Evolutionary conservation across 345 rosid genomes (phyloP), one percentile per base, ranked within the genome.

Genomic region (Pistacia integerrima): DNA sequence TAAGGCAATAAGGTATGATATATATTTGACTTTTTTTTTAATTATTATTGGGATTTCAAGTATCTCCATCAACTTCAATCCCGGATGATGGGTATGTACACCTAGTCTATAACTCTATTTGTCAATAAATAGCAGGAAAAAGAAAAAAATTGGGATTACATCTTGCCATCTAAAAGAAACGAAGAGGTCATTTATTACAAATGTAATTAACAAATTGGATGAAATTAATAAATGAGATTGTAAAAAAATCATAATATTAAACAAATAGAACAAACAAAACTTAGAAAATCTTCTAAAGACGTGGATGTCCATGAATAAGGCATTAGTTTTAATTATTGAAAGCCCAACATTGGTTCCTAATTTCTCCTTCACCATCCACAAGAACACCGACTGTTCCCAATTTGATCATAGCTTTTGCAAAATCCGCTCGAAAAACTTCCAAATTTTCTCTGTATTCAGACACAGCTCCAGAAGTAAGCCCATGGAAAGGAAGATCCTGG

Each of bases 341-440:
- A 46, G 28, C 88, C 73, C 91, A 81, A 67, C 97, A 94, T 25
- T 89, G 87, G n/a, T 73, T 78, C 71, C 97, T 85, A 63, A 91
- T 72, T 72, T 90, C 88, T 3, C 98, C 98, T 3, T 79, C 83
- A 7, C 70, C 60, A 25, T 90, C 91, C 0, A 79, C 82, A 28
- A 90, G 89, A 77, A 88, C 97, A 0, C 67, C 70, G 1, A 87
- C 76, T 1, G 52, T 71, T 17, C 90, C 87, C 91, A 91, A 44
- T 84, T 88, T 93, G 79, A 89, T 85, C 86, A 93, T 85, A 14
- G 85, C 94, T 57, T 78, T 60, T 1, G 82, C 86, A 75, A 93
- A 90, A 72, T 87, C 78, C 69, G 17, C 67, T 55, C 58, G 71
- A n/a, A 91, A 91, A 5, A 74, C 81, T 20, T 16, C 1, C 13